Evolutionary conservation across 169 alveolate species (phyloP).

Genomic region (Plasmodium gaboni): DNA sequence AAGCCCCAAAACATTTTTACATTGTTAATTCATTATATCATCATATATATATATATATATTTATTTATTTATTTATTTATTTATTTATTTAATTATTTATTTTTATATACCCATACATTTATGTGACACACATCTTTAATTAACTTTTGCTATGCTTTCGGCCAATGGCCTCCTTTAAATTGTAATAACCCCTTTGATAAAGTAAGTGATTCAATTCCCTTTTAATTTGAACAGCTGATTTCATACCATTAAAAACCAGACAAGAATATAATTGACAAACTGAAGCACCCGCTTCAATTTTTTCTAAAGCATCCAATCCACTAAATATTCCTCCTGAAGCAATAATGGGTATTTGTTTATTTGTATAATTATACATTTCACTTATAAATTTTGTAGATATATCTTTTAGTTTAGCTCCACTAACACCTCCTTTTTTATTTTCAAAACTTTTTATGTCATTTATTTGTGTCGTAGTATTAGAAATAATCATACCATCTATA

Average conservation of each 20-base stretch:
- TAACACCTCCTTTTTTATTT: conserved; percentile 88
- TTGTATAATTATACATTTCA: conserved; percentile 87
- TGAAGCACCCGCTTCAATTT: conserved; percentile 92
- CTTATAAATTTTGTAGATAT: conserved; percentile 83
- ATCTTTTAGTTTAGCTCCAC: conserved; percentile 87
- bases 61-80: too few relatives aligned
- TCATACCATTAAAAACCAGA: conserved; percentile 81
- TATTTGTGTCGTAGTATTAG: conserved; percentile 88
- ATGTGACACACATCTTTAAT: not conserved
- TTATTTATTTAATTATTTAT: not conserved
- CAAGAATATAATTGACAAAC: conserved; percentile 87
- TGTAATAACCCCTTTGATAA: conserved; percentile 68
- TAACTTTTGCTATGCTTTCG: conserved; percentile 4
- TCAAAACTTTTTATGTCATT: conserved; percentile 9
- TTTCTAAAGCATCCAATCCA: conserved; percentile 88
- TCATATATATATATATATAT: too few relatives aligned
- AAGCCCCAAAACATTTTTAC: too few relatives aligned
- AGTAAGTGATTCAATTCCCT: conserved; percentile 48
- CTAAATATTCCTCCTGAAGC: conserved; percentile 92
- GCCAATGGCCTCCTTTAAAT: conserved; percentile 68
- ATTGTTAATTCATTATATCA: not conserved
- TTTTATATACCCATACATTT: not conserved
- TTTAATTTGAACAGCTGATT: conserved; percentile 53
- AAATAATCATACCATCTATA: conserved; percentile 88
- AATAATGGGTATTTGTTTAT: conserved; percentile 87